Base-by-base conservation (phyloP, 306 rosid genomes). In the Erythrophleum fordii region DNA sequence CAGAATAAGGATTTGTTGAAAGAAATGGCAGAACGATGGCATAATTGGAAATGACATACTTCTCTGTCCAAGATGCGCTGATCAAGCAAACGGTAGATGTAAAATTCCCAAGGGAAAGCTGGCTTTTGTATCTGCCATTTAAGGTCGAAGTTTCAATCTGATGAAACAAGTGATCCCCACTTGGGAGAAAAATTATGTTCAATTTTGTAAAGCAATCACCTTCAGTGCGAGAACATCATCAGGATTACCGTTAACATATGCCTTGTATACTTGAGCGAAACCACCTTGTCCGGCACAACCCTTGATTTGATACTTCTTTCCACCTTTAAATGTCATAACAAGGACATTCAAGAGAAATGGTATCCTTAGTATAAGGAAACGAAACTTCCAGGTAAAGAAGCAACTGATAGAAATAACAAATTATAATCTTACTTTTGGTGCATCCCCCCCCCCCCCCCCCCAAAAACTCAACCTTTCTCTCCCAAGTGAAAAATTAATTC, bases 251-350 rank as follows among this genome's bases (percentile, higher is more conserved):
- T 88, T 66, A 75, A 80, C 87, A 76, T 80, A 83, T 81, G 97
- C 97, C 88, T 87, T 95, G 72, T 89, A 93, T 29, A 95, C 98
- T 88, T 90, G 93, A 71, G 98, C 98, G 86, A 95, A 95, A 76
- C 96, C 97, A 20, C 98, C 99, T 70, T 85, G 91, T 68, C 98
- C 99, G 18, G 99, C 97, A 77, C 94, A 91, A 34, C 98, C 98
- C 85, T 83, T 95, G 82, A 95, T 91, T 84, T 90, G 95, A 81
- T 95, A 93, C 87, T 91, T 95, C 72, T 39, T 90, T 76, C 98
- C 93, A 78, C 99, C 98, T 95, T 80, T 65, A 81, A 58, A 83
- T 71, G 35, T 70, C 80, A 87, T n/a, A 48, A 82, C 29, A 68
- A 64, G 67, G 51, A 74, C 56, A 83, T 77, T 67, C 73, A 78